Evolutionary conservation across 495 filamentous ascomycete genomes (phyloP), one percentile per base, ranked within the genome.

Genomic region (Aspergillus saccharolyticus): DNA sequence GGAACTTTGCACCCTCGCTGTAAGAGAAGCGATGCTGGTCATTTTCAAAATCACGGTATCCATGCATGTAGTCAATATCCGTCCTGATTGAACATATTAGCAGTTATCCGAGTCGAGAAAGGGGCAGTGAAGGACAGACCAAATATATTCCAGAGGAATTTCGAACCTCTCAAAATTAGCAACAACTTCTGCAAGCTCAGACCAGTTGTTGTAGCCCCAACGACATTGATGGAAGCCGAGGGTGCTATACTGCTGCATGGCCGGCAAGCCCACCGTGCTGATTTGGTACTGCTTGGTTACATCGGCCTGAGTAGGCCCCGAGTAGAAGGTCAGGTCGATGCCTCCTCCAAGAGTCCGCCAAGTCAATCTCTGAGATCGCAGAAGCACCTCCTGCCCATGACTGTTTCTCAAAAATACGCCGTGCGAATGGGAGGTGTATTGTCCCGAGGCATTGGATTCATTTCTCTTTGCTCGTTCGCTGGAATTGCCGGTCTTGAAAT

Each of bases 381-480:
- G 70, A 17, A 91, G 70, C 0, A 91, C 78, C 61, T 95, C 90
- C 59, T 91, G 88, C 7, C 84, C 86, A 64, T 96, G 90, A 10
- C 84, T 77, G 65, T 86, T 87, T 44, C 84, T 74, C 3, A 78
- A 65, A 63, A 83, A 87, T 1, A 85, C 80, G 50, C 84, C 84
- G 52, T 87, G 84, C 0, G 82, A 83, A 49, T 74, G 77, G 22
- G 82, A 84, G 17, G 77, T 72, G 59, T 91, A 92, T 33, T 80
- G 61, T 53, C 74, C 74, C 12, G 70, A 74, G 8, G 73, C 74
- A 57, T 86, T 76, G 0, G 79, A 78, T 8, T 80, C 75, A 61
- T 83, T 74, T 16, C 76, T 73, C n/a, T 78, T 74, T 21, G 80
- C 77, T 42, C 85, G 82, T 2, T 69, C 80, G 18, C 81, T 63